phyloP scores from a whole-genome alignment of 768 basidiomycete species.

The Psilocybe azurescens region DNA sequence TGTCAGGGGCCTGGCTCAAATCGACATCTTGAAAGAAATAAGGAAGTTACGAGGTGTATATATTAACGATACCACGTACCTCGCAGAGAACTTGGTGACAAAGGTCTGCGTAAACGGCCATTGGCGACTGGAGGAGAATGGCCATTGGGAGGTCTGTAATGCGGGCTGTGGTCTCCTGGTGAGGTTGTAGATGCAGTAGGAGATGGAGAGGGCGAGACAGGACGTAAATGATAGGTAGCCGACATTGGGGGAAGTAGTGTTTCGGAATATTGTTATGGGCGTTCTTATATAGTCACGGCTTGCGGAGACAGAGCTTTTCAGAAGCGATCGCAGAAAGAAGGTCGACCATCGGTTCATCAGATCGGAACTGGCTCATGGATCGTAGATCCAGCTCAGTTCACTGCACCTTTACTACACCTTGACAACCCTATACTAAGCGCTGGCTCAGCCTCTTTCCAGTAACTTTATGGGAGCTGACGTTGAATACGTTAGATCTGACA shows the following conservation, averaged over 20 bases:
- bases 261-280: slow-evolving; percentile 7
- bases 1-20: slow-evolving; percentile 56
- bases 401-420: slow-evolving; percentile 25
- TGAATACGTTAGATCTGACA: slow-evolving; percentile 34
- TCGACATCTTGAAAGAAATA: slow-evolving; percentile 58
- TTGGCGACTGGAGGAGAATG: slow-evolving; percentile 39
- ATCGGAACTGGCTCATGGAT: slow-evolving; percentile 30
- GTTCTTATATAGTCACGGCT: slow-evolving; percentile 33
- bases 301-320: slow-evolving; percentile 27
- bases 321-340: slow-evolving; percentile 26
- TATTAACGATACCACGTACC: slow-evolving; percentile 37
- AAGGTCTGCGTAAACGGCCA: slow-evolving; percentile 48
- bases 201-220: slow-evolving; percentile 60
- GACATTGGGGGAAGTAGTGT: slow-evolving; percentile 24
- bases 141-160: slow-evolving; percentile 31
- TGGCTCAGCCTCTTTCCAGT: slow-evolving; percentile 4
- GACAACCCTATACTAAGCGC: slow-evolving; percentile 1
- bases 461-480: too few species aligned
- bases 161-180: slow-evolving; percentile 47
- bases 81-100: slow-evolving; percentile 68
- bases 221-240: slow-evolving; percentile 59
- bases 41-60: not conserved
- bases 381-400: slow-evolving; percentile 18
- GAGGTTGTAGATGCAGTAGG: slow-evolving; percentile 55
- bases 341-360: slow-evolving; percentile 29